Conservation (phyloP, 2,329 filamentous ascomycete genomes). For the Alternaria conjuncta region DNA sequence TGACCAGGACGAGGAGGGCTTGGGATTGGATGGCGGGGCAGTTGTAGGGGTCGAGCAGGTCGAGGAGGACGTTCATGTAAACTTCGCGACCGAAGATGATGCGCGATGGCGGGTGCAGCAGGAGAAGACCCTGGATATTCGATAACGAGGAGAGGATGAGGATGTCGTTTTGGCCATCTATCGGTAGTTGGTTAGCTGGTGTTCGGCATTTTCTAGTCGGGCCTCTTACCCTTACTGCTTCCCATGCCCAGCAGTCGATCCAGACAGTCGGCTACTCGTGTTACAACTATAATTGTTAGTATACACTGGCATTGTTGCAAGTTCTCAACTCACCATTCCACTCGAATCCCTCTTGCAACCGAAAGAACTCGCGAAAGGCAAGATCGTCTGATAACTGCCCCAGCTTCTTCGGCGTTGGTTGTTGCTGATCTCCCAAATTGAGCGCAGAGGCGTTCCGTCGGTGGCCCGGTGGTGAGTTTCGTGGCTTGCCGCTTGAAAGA, state of each 20-base stretch:
- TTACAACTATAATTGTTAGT: constrained; percentile 64
- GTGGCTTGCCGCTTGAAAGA: constrained; percentile 62
- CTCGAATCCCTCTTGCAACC: constrained; percentile 94
- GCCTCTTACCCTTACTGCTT: constrained; percentile 55
- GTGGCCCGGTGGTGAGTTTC: constrained; percentile 39
- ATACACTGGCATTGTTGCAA: not conserved
- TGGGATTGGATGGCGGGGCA: constrained; percentile 91
- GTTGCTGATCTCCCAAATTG: constrained; percentile 40
- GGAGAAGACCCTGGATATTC: constrained; percentile 83
- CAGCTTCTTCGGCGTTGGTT: constrained; percentile 57
- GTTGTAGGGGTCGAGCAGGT: constrained; percentile 88
- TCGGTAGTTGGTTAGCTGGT: not conserved
- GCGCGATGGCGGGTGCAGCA: constrained; percentile 90
- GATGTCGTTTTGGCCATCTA: constrained; percentile 81
- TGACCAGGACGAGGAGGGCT: constrained; percentile 87
- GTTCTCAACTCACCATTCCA: constrained; percentile 72
- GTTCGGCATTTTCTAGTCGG: not conserved
- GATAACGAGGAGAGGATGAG: constrained; percentile 88
- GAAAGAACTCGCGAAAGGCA: constrained; percentile 94
- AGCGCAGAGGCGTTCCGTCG: constrained; percentile 49
- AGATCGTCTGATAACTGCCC: constrained; percentile 78
- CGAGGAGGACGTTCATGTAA: constrained; percentile 95
- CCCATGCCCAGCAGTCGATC: constrained; percentile 83
- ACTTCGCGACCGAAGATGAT: constrained; percentile 85
- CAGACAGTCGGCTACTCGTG: constrained; percentile 82